Conservation (phyloP, 768 basidiomycete genomes). For the Leccinum uliginosum region DNA sequence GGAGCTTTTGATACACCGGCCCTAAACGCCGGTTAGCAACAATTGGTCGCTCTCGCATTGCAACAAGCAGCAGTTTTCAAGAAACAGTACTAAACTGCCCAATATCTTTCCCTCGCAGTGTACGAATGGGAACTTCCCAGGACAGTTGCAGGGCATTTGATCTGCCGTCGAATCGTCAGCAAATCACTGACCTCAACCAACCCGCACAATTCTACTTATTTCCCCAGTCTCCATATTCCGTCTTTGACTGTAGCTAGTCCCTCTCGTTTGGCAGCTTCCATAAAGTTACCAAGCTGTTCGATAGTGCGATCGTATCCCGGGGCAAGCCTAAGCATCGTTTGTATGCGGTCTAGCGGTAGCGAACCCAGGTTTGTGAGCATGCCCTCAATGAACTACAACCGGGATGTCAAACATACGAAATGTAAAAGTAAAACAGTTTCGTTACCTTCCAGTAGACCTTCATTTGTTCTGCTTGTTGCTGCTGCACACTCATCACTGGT, state of each 20-base stretch:
- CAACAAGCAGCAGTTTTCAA: not conserved
- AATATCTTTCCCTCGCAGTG: slow-evolving; percentile 4
- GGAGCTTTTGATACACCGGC: slow-evolving; percentile 17
- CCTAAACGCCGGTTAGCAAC: slow-evolving; percentile 19
- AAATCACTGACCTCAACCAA: not conserved
- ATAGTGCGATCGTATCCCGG: slow-evolving; percentile 76
- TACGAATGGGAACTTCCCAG: slow-evolving; percentile 6
- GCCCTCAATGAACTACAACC: slow-evolving; percentile 73
- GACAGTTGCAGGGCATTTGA: slow-evolving; percentile 1
- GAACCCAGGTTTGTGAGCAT: slow-evolving; percentile 86
- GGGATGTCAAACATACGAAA: slow-evolving; percentile 1
- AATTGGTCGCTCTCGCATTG: too few relatives aligned
- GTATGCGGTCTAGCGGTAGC: slow-evolving; percentile 77
- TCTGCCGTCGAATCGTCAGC: slow-evolving; percentile 5
- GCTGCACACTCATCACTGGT: slow-evolving; percentile 54
- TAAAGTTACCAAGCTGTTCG: slow-evolving; percentile 74
- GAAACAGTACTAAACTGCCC: not conserved
- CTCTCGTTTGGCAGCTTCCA: slow-evolving; percentile 78
- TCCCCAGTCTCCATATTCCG: slow-evolving; percentile 61
- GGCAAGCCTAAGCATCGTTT: slow-evolving; percentile 81
- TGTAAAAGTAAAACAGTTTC: not conserved
- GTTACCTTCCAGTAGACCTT: slow-evolving; percentile 81
- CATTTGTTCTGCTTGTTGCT: slow-evolving; percentile 84
- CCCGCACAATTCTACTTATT: slow-evolving; percentile 6
- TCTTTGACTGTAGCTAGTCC: slow-evolving; percentile 68